phyloP scores from a whole-genome alignment of 768 basidiomycete species.

The Suillus tomentosus region DNA sequence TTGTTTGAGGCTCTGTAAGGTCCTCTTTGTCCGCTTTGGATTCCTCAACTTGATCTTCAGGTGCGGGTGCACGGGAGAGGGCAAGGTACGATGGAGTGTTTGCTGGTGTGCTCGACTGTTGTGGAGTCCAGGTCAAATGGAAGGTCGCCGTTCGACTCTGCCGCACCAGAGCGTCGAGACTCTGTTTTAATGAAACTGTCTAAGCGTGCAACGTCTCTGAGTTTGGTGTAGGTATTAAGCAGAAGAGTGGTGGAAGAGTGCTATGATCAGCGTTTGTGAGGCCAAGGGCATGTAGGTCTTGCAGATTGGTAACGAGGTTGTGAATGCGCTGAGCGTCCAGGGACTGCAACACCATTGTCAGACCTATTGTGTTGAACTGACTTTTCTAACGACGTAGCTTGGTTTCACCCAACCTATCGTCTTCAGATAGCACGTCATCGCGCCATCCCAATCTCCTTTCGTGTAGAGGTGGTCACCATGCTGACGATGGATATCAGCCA shows the following conservation, averaged over 20 bases:
- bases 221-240: constrained; percentile 96
- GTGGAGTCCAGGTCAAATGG: constrained; percentile 86
- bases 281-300: constrained; percentile 88
- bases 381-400: constrained; percentile 97
- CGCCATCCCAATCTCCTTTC: constrained; percentile 90
- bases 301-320: constrained; percentile 92
- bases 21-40: constrained; percentile 21
- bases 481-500: constrained; percentile 89
- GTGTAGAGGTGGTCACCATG: constrained; percentile 40
- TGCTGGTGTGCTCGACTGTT: constrained; percentile 25
- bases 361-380: constrained; percentile 30
- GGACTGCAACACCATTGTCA: constrained; percentile 55
- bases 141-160: constrained; percentile 57
- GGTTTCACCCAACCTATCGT: constrained; percentile 90
- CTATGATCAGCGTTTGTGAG: constrained; percentile 97
- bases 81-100: constrained; percentile 69
- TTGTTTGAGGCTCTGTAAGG: constrained; percentile 16
- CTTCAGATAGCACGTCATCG: constrained; percentile 89
- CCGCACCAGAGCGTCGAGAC: constrained; percentile 45
- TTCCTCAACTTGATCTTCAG: constrained; percentile 18
- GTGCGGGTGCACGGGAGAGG: constrained; percentile 59
- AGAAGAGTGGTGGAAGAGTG: constrained; percentile 89
- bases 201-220: constrained; percentile 85
- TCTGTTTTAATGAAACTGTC: constrained; percentile 93
- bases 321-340: constrained; percentile 95